Evolutionary conservation across 352 stramenopile genomes (phyloP), one percentile per base, ranked within the genome.

Genomic region (Pythium insidiosum): DNA sequence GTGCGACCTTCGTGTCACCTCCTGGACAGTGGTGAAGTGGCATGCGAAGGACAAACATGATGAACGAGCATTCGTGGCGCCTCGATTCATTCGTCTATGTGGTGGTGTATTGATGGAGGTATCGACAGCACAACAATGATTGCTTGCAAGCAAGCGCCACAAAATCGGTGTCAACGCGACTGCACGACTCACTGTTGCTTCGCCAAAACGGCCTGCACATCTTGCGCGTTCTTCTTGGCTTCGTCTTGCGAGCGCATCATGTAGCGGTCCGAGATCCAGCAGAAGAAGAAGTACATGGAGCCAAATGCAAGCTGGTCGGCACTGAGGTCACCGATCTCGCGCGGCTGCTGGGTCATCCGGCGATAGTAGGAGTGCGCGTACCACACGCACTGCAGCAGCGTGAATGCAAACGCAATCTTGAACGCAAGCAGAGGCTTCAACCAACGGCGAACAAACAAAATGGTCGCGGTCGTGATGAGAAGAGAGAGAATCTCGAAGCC

Each of bases 231-330:
- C 46, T 82, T 60, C 63, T 87, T 74, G 24, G 79, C 79, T 12
- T 68, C 47, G 36, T 68, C 58, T 35, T 81, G 61, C 15, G 73
- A 77, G 50, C 75, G 68, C 44, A 91, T 58, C 79, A 91, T 91
- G 57, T 74, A 91, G 39, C 79, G 75, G 54, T 91, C 79, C 30
- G 79, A 77, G 34, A 59, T 55, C 79, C 79, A 91, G 52, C 69
- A 86, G 24, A 91, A 60, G 9, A 68, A 30, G 31, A 91, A 91
- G 59, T 85, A 88, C 45, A 88, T 61, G 22, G 70, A 53, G 13
- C 79, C 79, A 44, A 91, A 84, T 3, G 79, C 56, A 13, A 88
- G 42, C 42, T 91, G 79, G 47, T 87, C 73, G 1, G 51, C 16
- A 29, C 60, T 42, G 15, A 91, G 42, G 43, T 91, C 78, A 26